These are phyloP conservation scores for Galeopsis tetrahit DNA, from an alignment of 257 asterid species.

Conservation along the genomic window DNA sequence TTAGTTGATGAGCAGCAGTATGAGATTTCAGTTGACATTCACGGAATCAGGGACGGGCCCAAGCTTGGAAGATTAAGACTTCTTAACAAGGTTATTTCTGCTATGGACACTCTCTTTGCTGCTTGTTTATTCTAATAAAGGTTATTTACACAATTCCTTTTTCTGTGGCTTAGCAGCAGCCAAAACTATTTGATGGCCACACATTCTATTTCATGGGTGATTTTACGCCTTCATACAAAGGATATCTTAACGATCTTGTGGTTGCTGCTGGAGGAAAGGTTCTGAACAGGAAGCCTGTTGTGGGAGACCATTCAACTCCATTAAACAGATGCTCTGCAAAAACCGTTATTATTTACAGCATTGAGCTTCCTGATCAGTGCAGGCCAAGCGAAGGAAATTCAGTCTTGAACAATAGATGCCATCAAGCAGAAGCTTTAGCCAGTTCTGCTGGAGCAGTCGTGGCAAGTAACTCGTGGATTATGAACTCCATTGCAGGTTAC, in stretches of 20 bases:
- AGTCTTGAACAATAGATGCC: conserved; percentile 44
- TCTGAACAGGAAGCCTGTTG: conserved; percentile 75
- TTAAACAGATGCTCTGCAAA: conserved; percentile 36
- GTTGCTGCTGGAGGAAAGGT: conserved; percentile 85
- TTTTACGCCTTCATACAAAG: conserved; percentile 68
- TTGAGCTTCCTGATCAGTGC: conserved; percentile 60
- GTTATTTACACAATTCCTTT: conserved; percentile 19
- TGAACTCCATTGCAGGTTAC: conserved; percentile 78
- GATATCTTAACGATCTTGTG: conserved; percentile 80
- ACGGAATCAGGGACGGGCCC: conserved; percentile 82
- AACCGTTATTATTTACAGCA: conserved; percentile 61
- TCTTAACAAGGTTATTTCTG: conserved; percentile 67
- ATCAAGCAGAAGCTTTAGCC: conserved; percentile 66
- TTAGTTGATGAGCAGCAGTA: conserved; percentile 67
- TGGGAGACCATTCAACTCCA: no score
- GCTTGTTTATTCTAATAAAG: not conserved
- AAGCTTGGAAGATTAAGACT: conserved; percentile 79
- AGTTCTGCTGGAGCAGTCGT: conserved; percentile 60
- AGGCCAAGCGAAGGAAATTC: conserved; percentile 38
- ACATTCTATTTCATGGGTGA: conserved; percentile 72
- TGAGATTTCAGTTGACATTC: conserved; percentile 78
- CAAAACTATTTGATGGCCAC: conserved; percentile 74
- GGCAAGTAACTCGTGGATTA: conserved; percentile 76
- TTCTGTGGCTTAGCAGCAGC: conserved; percentile 59
- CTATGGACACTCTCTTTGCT: conserved; percentile 7